Base-by-base conservation (phyloP, 345 rosid species). In the Hypericum perforatum region DNA sequence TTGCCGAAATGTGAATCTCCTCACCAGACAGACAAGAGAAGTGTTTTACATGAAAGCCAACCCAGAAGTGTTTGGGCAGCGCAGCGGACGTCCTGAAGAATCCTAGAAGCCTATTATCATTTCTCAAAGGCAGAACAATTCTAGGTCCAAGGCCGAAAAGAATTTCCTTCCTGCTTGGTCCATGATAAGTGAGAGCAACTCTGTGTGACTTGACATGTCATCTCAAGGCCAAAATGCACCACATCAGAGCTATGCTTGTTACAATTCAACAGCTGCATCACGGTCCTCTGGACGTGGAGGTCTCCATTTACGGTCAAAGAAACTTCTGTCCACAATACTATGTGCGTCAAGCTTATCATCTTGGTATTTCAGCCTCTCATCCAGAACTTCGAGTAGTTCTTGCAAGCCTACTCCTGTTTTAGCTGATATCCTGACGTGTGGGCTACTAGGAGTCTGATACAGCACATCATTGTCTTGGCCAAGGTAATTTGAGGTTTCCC, bases 351-450 rank as follows among this genome's bases (percentile, higher is more conserved):
- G 58, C 61, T 67, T 72, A 42, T 76, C 52, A 29, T 78, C 82
- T 59, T 48, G 70, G 0, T 55, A 54, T 60, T 76, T 64, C 54
- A 90, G 65, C 71, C 68, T 75, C 47, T 71, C 82, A 12, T 83
- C 89, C 2, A 92, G 68, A 9, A 83, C 58, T 58, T 76, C 63
- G 70, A 83, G 52, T 63, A 92, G 62, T 53, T 88, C 85, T 69
- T 80, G 86, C 67, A 85, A 63, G 52, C 96, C 95, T 45, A 76
- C 89, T 56, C 94, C 81, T 0, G 85, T 82, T 40, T 70, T 29
- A 38, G 95, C 95, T 12, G 95, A 92, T 70, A 74, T 64, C 74
- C 73, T 83, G 41, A 85, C 70, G 64, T 83, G 67, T 9, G 95
- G 88, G 43, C 52, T 63, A 7, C 59, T 62, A 55, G 37, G 65